Percentiles rank a stretch among this genome's conserved stretches.
phyloP scores from a whole-genome alignment of 768 basidiomycete genomes.

The Pleurotus giganteus region DNA sequence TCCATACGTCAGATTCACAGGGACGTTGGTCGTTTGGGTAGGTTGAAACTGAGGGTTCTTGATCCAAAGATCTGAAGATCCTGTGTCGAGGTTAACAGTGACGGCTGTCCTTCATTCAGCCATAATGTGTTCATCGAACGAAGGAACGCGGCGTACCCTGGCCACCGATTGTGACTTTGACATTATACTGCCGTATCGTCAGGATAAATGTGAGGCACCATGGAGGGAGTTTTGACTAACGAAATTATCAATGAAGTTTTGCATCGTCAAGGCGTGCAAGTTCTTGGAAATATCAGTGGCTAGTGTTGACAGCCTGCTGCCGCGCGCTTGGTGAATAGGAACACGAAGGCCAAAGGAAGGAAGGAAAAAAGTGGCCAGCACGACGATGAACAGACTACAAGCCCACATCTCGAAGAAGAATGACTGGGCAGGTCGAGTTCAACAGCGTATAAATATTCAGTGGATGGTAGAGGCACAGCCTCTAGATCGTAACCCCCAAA shows the following conservation, averaged over 20 bases:
- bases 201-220: not conserved
- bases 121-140: not conserved
- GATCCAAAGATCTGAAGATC: conserved; percentile 2
- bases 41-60: not conserved
- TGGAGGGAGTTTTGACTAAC: not conserved
- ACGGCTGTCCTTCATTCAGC: not conserved
- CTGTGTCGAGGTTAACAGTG: conserved; percentile 1
- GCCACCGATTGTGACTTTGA: not conserved
- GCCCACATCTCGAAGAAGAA: not conserved
- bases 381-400: not conserved
- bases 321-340: not conserved
- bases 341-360: not conserved
- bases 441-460: no score
- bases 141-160: not conserved
- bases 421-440: no score
- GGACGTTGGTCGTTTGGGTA: not conserved
- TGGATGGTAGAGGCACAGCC: no score
- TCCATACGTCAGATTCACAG: not conserved
- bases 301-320: not conserved
- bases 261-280: not conserved
- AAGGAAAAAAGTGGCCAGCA: not conserved
- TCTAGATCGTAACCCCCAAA: no score
- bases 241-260: not conserved
- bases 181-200: not conserved
- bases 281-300: conserved; percentile 1